Base-by-base conservation (phyloP, 768 basidiomycete species). In the Pleurotus salmoneostramineus region DNA sequence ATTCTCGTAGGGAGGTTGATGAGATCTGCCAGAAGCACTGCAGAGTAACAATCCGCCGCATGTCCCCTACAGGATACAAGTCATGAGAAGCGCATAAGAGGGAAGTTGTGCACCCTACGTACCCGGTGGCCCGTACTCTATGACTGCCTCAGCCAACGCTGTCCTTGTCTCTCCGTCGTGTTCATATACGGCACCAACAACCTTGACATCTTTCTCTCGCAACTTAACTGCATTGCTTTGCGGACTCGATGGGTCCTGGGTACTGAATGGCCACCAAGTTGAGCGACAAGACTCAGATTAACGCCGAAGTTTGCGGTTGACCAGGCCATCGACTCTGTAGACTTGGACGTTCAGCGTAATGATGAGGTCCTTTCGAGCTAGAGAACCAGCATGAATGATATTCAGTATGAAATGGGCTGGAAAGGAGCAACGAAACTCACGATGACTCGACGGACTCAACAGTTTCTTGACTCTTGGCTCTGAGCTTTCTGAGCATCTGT, bases 151-250 rank as follows among this genome's bases (percentile, higher is more conserved):
- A 11, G 52, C 52, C 17, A 21, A 32, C 42, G 58, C 62, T 2
- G 33, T 56, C 12, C 17, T 36, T 5, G 40, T 50, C 37, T 55
- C 35, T 3, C 60, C 65, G 3, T 36, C 62, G 2, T 45, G 44
- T 32, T 66, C 64, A 58, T 69, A 69, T 44, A 66, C 65, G 1
- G 68, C 68, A 14, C 68, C 68, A 1, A 57, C 55, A 5, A 68
- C 64, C 31, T 48, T 46, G n/a, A 59, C 64, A 5, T 45, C 60
- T 6, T 55, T 59, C 37, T 65, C 62, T 34, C 66, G 52, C 5
- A 69, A 59, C 31, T 55, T 52, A 7, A 66, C 49, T 34, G 65
- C 68, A 3, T 63, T 27, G 21, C 21, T 27, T 61, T 12, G 68
- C 62, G 36, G 52, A 58, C 56, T 65, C 67, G 66, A 59, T 66